Evolutionary conservation across 2,329 filamentous ascomycete genomes (phyloP).

Genomic region (Botryotinia globosa): DNA sequence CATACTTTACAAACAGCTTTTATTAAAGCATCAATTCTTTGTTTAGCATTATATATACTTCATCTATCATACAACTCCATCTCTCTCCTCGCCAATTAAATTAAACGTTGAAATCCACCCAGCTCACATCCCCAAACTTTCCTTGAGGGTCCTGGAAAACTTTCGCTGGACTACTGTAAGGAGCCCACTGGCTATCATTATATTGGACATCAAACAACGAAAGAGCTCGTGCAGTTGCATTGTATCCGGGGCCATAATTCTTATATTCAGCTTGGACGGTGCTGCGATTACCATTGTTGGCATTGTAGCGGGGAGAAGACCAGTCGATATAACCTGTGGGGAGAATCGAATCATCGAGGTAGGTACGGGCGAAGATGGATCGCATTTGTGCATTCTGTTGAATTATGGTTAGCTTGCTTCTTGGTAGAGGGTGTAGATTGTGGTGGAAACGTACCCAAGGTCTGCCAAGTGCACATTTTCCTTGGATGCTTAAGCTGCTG

Average conservation of each 20-base stretch:
- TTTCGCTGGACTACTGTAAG: conserved; percentile 25
- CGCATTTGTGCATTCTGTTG: conserved; percentile 46
- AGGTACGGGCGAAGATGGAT: conserved; percentile 50
- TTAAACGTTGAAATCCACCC: conserved; percentile 31
- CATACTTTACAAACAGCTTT: background rate
- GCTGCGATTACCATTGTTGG: conserved; percentile 37
- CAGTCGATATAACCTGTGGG: conserved; percentile 52
- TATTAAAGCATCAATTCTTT: background rate
- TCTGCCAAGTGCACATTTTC: conserved; percentile 51
- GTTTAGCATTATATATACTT: background rate
- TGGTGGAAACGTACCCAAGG: conserved; percentile 43
- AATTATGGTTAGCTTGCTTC: background rate
- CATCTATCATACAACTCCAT: background rate
- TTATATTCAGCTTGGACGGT: conserved; percentile 53
- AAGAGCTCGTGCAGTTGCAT: conserved; percentile 43
- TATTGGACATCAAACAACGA: conserved; percentile 26
- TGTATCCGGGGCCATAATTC: conserved; percentile 51
- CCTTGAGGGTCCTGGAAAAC: conserved; percentile 31
- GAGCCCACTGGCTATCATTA: conserved; percentile 24
- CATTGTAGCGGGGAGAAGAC: conserved; percentile 32
- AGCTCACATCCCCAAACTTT: conserved; percentile 29
- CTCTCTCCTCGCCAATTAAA: background rate
- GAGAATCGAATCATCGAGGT: conserved; percentile 50
- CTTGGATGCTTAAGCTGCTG: conserved; percentile 39
- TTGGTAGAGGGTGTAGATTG: background rate